Evolutionary conservation across 768 basidiomycete genomes (phyloP).

Genomic region (Exsudoporus frostii): DNA sequence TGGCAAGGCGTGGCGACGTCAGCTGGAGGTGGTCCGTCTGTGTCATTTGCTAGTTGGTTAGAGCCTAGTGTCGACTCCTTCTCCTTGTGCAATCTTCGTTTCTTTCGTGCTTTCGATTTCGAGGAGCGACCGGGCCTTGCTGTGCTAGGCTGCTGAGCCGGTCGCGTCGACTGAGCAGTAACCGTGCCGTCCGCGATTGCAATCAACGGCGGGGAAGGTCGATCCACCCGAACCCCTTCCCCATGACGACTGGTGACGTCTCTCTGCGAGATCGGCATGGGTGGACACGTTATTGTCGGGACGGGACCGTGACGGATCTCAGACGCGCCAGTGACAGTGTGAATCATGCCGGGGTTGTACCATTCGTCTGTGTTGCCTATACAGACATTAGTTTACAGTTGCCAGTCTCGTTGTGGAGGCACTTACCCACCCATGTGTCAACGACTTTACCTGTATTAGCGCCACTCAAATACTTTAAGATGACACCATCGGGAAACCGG

Average conservation of each 20-base stretch:
- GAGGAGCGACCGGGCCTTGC: not conserved
- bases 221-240: not conserved
- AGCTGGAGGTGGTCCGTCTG: not conserved
- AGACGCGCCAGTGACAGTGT: slow-evolving; percentile 10
- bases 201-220: not conserved
- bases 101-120: slow-evolving; percentile 13
- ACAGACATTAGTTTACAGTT: not conserved
- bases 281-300: not conserved
- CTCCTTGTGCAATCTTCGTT: slow-evolving; percentile 11
- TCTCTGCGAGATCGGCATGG: not conserved
- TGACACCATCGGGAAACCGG: slow-evolving; percentile 41
- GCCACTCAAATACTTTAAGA: slow-evolving; percentile 37
- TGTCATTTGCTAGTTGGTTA: not conserved
- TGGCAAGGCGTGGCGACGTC: not conserved
- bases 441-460: slow-evolving; percentile 29
- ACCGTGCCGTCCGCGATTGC: not conserved
- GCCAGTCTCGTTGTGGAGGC: not conserved
- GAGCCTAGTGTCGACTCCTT: not conserved
- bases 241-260: not conserved
- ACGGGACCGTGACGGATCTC: not conserved
- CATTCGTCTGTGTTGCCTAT: slow-evolving; percentile 24
- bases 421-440: slow-evolving; percentile 43
- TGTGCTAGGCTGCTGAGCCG: not conserved
- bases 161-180: not conserved
- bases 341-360: slow-evolving; percentile 18